Base-by-base conservation (phyloP, 176 grass and related monocot genomes). In the Oryza rufipogon region DNA sequence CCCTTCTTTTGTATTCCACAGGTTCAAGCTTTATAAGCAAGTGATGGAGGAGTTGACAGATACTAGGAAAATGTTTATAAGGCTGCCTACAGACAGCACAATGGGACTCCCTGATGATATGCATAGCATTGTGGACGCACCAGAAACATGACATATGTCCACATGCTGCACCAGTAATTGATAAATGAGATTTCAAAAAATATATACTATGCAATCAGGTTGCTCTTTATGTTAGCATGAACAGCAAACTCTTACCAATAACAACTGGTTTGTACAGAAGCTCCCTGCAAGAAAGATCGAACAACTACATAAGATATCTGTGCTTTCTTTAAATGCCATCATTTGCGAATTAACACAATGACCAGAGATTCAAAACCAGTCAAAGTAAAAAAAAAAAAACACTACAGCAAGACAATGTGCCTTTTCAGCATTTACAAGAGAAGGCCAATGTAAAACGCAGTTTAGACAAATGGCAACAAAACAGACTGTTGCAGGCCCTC, bases 91-190 rank as follows among this genome's bases (percentile, higher is more conserved):
- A 99, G 76, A 96, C 36, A 74, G 89, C 86, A 69, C 93, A 99
- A 48, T 86, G 84, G 47, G 93, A 94, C 86, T 79, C 88, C 23
- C 7, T 71, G 28, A 61, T 2, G 11, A 0, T 0, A 76, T 96
- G 84, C 96, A 99, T 99, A 23, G 93, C 78, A 14, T 73, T 75
- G 15, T 96, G 74, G 12, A 94, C 90, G 22, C 93, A 96, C 91
- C 96, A 99, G 70, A 99, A 99, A 46, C 96, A 99, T 80, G 90
- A 96, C 74, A 86, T 89, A 83, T 99, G 96, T 9, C 96, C 96
- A 82, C 96, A 99, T 72, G 88, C 96, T 99, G 93, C 85, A 84
- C n/a, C 14, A 56, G 61, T 71, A 74, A 32, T 81, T 30, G 17
- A 51, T 47, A 86, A 64, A 81, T 89, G 47, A 84, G 39, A 41